Conservation (phyloP, 177 flowering plant species). For the Vitis hybrid region DNA sequence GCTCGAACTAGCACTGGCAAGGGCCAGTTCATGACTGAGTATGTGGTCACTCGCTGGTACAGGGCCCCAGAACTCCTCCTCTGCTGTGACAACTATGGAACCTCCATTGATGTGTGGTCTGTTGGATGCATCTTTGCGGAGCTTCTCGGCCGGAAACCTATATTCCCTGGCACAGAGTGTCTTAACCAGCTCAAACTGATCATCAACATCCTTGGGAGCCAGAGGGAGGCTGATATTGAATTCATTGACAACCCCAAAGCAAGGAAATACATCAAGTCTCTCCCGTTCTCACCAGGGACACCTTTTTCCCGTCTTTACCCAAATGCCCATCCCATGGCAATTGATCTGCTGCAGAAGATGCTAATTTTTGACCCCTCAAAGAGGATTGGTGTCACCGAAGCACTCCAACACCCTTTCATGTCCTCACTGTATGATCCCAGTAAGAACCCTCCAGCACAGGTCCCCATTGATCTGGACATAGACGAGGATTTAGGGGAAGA, state of each 20-base stretch:
- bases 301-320: slow-evolving; percentile 72
- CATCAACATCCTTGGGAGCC: slow-evolving; percentile 81
- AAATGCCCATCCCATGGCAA: slow-evolving; percentile 69
- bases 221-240: slow-evolving; percentile 62
- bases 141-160: slow-evolving; percentile 84
- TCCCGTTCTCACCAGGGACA: slow-evolving; percentile 57
- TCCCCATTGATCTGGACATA: slow-evolving; percentile 79
- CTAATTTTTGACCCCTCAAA: slow-evolving; percentile 89
- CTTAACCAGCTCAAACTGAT: slow-evolving; percentile 90
- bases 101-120: slow-evolving; percentile 96
- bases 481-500: slow-evolving; percentile 79
- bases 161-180: slow-evolving; percentile 93
- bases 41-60: slow-evolving; percentile 97
- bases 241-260: slow-evolving; percentile 91
- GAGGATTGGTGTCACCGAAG: slow-evolving; percentile 83
- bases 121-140: slow-evolving; percentile 98
- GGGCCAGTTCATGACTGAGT: slow-evolving; percentile 93
- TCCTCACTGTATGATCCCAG: slow-evolving; percentile 68
- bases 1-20: slow-evolving; percentile 79
- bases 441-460: slow-evolving; percentile 70
- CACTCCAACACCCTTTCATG: slow-evolving; percentile 92
- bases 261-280: slow-evolving; percentile 59
- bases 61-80: slow-evolving; percentile 94
- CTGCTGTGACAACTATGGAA: slow-evolving; percentile 89
- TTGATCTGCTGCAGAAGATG: slow-evolving; percentile 80